Base-by-base conservation (phyloP, 805 yeast genomes). In the Lachancea sp. region DNA sequence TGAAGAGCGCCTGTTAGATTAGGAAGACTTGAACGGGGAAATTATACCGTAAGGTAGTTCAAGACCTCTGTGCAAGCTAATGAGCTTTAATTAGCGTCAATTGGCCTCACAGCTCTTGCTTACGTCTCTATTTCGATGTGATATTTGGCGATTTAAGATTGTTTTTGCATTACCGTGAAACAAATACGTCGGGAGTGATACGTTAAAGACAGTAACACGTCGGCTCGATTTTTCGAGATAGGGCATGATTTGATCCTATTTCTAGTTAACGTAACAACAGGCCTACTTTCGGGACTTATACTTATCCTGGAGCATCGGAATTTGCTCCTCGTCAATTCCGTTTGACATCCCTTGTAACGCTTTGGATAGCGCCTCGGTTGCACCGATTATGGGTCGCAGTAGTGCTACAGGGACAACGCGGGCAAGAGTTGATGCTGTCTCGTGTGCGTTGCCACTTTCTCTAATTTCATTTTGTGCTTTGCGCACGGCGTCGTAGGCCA, bases 331-430 rank as follows among this genome's bases (percentile, higher is more conserved):
- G 56, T 86, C 90, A 24, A 89, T 63, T 46, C 81, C 83, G 56
- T 87, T 88, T 29, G 87, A 78, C 6, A 89, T 70, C 1, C 97
- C 97, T 65, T 86, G 72, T 37, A 89, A 67, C 0, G 95, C 74
- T 53, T 79, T 83, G 5, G 90, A 81, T 5, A 89, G 70, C 0
- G 95, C 95, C 57, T 87, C 96, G 0, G 96, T 83, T 0, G 95
- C 87, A 2, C 97, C 97, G 51, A 89, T 87, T 46, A 87, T 72
- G 2, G 97, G 96, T 31, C 96, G 61, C 2, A 89, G 70, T 12
- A 89, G 61, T 15, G 86, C 80, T 12, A 86, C 76, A 0, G 97
- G 97, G 1, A 95, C 77, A 0, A 83, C 86, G 47, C 74, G 75
- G 11, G 84, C 80, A 11, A 87, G 68, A 1, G 86, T 79, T 15